Conservation (phyloP, 2,329 filamentous ascomycete species). For the Talaromyces amestolkiae region DNA sequence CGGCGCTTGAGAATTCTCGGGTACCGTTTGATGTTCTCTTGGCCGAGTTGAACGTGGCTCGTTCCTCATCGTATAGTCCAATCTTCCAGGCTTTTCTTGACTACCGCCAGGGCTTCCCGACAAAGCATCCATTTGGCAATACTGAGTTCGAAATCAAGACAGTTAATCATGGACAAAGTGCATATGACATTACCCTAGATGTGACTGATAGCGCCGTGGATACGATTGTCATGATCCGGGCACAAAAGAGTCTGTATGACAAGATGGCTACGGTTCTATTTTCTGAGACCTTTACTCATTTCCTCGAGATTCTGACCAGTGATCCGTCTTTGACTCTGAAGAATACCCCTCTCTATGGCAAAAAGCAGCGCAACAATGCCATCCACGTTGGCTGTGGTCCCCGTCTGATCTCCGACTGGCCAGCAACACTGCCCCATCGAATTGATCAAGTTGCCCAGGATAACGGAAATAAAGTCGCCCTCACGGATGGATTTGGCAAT, state of each 20-base stretch:
- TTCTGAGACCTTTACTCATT: conserved; percentile 24
- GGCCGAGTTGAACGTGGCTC: conserved; percentile 40
- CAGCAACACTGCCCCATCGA: conserved; percentile 35
- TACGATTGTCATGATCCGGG: conserved; percentile 25
- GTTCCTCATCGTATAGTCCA: conserved; percentile 36
- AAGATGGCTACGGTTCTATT: conserved; percentile 27
- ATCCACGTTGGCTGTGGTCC: conserved; percentile 21
- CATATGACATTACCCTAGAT: conserved; percentile 40
- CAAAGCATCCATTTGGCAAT: background rate
- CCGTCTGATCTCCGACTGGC: conserved; percentile 28
- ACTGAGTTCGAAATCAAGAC: background rate
- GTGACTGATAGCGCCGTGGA: conserved; percentile 33
- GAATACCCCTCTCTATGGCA: conserved; percentile 21
- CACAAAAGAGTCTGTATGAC: conserved; percentile 36
- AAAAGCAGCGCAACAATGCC: conserved; percentile 21
- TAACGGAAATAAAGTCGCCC: conserved; percentile 25
- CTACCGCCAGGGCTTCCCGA: conserved; percentile 38
- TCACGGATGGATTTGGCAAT: conserved; percentile 29
- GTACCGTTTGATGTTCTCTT: conserved; percentile 54
- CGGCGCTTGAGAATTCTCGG: conserved; percentile 43
- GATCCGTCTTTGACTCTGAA: conserved; percentile 24
- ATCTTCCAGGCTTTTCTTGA: conserved; percentile 53
- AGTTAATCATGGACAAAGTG: conserved; percentile 23
- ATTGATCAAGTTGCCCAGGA: conserved; percentile 35
- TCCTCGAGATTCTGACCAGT: conserved; percentile 23